phyloP scores from a whole-genome alignment of 2,329 filamentous ascomycete species.

The Cercospora sp. region DNA sequence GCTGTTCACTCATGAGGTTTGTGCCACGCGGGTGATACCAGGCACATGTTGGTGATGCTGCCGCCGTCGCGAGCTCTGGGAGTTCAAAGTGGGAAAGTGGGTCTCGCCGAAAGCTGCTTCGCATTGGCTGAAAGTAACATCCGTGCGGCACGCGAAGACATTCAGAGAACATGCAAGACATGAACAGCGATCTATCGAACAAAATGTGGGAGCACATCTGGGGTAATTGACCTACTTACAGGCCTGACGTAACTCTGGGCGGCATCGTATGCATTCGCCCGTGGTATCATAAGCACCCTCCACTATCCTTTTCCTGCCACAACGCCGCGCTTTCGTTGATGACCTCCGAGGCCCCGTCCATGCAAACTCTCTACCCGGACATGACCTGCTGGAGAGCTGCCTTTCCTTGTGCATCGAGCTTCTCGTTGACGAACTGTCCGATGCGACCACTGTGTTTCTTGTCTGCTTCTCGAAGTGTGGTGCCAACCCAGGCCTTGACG shows the following conservation, averaged over 20 bases:
- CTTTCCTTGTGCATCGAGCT: constrained; percentile 54
- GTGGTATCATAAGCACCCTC: constrained; percentile 16
- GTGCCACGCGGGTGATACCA: neutral
- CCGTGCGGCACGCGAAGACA: neutral
- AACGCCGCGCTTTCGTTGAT: constrained; percentile 8
- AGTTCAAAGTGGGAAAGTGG: neutral
- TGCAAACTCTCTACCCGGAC: constrained; percentile 27
- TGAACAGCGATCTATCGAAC: neutral
- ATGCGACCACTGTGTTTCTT: constrained; percentile 69
- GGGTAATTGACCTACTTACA: constrained; percentile 4
- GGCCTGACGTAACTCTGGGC: constrained; percentile 1
- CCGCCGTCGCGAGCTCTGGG: neutral
- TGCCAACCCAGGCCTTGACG: constrained; percentile 78
- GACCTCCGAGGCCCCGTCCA: neutral
- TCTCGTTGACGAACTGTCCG: constrained; percentile 68
- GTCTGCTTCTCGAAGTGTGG: constrained; percentile 77
- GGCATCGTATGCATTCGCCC: constrained; percentile 3
- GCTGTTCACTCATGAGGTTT: neutral
- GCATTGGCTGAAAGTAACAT: neutral
- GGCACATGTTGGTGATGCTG: neutral
- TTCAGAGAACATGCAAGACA: neutral
- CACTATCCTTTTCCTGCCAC: constrained; percentile 4
- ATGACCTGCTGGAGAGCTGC: constrained; percentile 43
- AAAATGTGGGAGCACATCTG: neutral
- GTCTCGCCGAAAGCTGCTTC: neutral